Conservation (phyloP, 352 stramenopile species). For the Phytophthora multivora region DNA sequence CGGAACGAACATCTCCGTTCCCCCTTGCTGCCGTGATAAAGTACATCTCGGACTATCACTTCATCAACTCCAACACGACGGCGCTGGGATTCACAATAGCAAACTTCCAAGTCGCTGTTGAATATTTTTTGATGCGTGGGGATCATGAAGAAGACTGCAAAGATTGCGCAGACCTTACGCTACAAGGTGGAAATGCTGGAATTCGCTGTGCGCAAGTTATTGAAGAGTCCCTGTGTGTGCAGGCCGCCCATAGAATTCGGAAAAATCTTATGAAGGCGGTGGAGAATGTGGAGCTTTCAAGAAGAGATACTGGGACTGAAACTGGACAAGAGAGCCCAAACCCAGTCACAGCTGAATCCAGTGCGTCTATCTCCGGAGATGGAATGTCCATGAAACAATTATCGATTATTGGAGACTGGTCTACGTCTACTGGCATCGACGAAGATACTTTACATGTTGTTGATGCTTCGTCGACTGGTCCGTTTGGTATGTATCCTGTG, state of each 20-base stretch:
- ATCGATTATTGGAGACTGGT: slow-evolving; percentile 60
- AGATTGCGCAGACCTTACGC: slow-evolving; percentile 19
- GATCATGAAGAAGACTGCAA: slow-evolving; percentile 32
- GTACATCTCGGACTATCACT: slow-evolving; percentile 83
- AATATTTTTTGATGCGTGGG: slow-evolving; percentile 73
- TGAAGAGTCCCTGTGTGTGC: slow-evolving; percentile 31
- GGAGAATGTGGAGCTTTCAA: slow-evolving; percentile 28
- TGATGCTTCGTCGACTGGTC: background rate
- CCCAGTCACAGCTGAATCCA: background rate
- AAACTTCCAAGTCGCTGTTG: slow-evolving; percentile 80
- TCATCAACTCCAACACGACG: slow-evolving; percentile 86
- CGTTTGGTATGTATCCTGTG: slow-evolving; percentile 22
- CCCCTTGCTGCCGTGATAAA: slow-evolving; percentile 60
- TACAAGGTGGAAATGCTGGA: slow-evolving; percentile 16
- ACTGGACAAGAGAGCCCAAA: slow-evolving; percentile 18
- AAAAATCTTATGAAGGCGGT: slow-evolving; percentile 28
- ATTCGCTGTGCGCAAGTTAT: slow-evolving; percentile 29
- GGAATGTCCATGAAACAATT: slow-evolving; percentile 20
- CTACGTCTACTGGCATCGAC: slow-evolving; percentile 16
- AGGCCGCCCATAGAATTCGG: slow-evolving; percentile 28
- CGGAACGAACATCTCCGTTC: slow-evolving; percentile 32
- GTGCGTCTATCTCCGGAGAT: background rate
- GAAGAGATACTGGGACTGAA: slow-evolving; percentile 18
- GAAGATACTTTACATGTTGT: background rate
- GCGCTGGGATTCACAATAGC: slow-evolving; percentile 79